A percentile compares a stretch with the other conserved stretches of the same genome.
Conservation (phyloP, 2,329 filamentous ascomycete genomes). For the Colletotrichum kahawae region DNA sequence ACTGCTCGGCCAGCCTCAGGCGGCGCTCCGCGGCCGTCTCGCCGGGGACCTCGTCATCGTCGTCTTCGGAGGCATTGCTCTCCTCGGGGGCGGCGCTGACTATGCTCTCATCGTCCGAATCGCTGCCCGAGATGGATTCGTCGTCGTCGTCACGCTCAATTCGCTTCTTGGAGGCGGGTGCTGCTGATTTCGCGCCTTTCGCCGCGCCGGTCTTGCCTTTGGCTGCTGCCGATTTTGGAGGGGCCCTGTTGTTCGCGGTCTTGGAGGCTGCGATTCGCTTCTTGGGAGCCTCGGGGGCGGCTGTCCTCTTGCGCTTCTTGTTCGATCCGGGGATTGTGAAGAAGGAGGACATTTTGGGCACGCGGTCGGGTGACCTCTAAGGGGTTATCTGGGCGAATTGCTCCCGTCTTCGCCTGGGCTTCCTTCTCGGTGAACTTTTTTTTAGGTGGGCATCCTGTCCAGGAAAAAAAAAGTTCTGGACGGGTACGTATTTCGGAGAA, state of each 20-base stretch:
- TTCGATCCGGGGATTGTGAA: slow-evolving; percentile 88
- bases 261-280: slow-evolving; percentile 61
- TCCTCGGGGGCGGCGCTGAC: slow-evolving; percentile 50
- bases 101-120: slow-evolving; percentile 65
- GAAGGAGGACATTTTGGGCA: slow-evolving; percentile 83
- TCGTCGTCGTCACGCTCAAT: slow-evolving; percentile 48
- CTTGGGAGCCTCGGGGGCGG: slow-evolving; percentile 60
- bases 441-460: slow-evolving; percentile 21
- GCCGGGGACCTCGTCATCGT: slow-evolving; percentile 63
- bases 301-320: slow-evolving; percentile 84
- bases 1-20: slow-evolving; percentile 86
- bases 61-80: slow-evolving; percentile 58
- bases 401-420: slow-evolving; percentile 29
- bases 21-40: slow-evolving; percentile 92
- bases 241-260: slow-evolving; percentile 39
- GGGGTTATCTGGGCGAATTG: slow-evolving; percentile 22
- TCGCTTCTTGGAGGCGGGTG: slow-evolving; percentile 49
- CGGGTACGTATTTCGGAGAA: slow-evolving; percentile 20
- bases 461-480: slow-evolving; percentile 45
- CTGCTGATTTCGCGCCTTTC: slow-evolving; percentile 28
- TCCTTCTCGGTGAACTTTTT: slow-evolving; percentile 21
- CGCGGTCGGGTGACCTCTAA: slow-evolving; percentile 21
- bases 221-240: slow-evolving; percentile 42
- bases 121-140: slow-evolving; percentile 88
- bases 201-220: slow-evolving; percentile 4